Base-by-base conservation (phyloP, 805 yeast genomes). In the Starmera quercuum region DNA sequence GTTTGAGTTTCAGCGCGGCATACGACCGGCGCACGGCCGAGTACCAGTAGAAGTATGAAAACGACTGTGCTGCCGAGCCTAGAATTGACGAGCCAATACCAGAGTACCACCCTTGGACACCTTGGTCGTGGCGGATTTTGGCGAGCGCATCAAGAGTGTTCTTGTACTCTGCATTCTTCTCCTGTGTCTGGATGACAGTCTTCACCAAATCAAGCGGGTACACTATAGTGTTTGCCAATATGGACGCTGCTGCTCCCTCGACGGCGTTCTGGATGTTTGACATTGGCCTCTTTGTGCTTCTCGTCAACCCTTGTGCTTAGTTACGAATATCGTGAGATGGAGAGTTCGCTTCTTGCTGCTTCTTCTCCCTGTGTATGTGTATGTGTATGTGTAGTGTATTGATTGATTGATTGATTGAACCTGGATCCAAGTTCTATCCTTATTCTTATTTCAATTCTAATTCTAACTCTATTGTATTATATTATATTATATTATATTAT, bases 31-130 rank as follows among this genome's bases (percentile, higher is more conserved):
- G 73, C 13, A 83, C 75, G 26, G 82, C 59, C 5, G 87, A 78
- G 57, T 85, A 85, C 92, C 94, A 85, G 58, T 83, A 85, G 56
- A 85, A 85, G 56, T 85, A 85, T 20, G 85, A 78, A 52, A 85
- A 85, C 46, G 79, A 81, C 51, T 83, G 84, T 7, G 82, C 74
- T 2, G 88, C 87, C 9, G 78, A 73, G 3, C 87, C 86, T 14
- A 78, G 47, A 27, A 83, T 58, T 1, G 83, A 72, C 2, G 87
- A 76, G 3, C 73, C 58, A 30, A 84, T 56, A 2, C 95, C 95
- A 42, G 71, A 74, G 58, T 84, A 85, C 56, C 83, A 68, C 6
- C 90, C 92, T 13, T 59, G 41, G 9, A 80, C 31, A 2, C 95
- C 95, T 44, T 75, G 69, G 35, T 65, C 64, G 33, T 40, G 40